Base-by-base conservation (phyloP, 768 basidiomycete species). In the Saitozyma sp. region DNA sequence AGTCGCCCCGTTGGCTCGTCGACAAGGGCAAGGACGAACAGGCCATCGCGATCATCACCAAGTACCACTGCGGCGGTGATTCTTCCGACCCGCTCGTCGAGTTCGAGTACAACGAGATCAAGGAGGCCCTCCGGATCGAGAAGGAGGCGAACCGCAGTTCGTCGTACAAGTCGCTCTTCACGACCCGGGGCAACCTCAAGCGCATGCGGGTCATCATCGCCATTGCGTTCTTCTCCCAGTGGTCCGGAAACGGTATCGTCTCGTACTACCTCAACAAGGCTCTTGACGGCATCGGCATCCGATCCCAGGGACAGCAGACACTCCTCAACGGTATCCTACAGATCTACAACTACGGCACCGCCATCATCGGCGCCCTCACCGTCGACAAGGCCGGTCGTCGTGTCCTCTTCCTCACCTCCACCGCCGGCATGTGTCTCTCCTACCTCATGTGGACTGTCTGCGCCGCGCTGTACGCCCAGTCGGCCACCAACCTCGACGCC, bases 1-100 rank as follows among this genome's bases (percentile, higher is more conserved):
- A 95, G 78, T 90, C 89, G 0, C 92, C 73, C 19, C 64, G 70
- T 53, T 75, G 74, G 74, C 66, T 73, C 40, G 54, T 75, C 58
- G 64, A 66, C 58, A 60, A 73, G 14, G 74, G 74, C 16, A 84
- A 84, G 60, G 85, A 89, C 16, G 61, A 71, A 57, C 62, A 68
- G 57, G 71, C 63, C 3, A 60, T 59, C 40, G 49, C 20, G 19
- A 61, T 64, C 63, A 59, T 67, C 20, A 57, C 53, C 45, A 73
- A 68, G 59, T 66, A 66, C 48, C 77, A 78, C 64, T 70, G 66
- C 53, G 64, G 64, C 17, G 71, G 73, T n/a, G 58, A 76, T 59
- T 20, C 43, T 2, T 48, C 62, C 29, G 75, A 78, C 55, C 68
- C 69, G 7, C 63, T 78, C 48, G 59, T 77, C 52, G 51, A 56